A percentile compares a stretch with the other conserved stretches of the same genome.
These are phyloP conservation scores for Paramecium pentaurelia DNA, from an alignment of 73 alveolate species.

Conservation along the genomic window DNA sequence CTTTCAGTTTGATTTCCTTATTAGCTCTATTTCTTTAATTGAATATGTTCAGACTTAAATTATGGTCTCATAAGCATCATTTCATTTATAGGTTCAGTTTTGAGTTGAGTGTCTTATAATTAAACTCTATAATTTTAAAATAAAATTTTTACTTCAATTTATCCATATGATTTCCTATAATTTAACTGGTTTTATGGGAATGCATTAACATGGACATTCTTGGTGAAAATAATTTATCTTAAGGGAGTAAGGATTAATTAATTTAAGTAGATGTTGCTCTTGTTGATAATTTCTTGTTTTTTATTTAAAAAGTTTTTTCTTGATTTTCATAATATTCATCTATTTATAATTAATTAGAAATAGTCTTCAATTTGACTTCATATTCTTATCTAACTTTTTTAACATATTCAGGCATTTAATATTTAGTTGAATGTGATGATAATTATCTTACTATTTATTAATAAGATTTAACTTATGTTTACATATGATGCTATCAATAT, in stretches of 20 bases:
- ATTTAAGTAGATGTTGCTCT: constrained; percentile 16
- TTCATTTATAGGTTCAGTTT: neutral
- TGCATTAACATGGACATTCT: neutral
- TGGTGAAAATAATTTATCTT: constrained; percentile 23
- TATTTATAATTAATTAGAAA: neutral
- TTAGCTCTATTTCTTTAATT: neutral
- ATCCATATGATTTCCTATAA: neutral
- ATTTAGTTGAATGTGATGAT: neutral
- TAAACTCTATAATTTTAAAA: neutral
- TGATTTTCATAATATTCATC: neutral
- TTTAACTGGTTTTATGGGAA: neutral
- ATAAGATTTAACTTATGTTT: neutral
- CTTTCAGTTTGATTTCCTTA: neutral
- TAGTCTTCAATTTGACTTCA: neutral
- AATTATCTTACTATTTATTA: neutral
- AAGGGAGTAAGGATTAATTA: neutral
- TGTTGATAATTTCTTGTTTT: neutral
- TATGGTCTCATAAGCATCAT: constrained; percentile 2
- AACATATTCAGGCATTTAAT: constrained; percentile 42
- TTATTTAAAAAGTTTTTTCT: neutral
- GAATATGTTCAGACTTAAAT: neutral
- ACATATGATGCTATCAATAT: neutral
- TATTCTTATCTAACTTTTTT: constrained; percentile 12
- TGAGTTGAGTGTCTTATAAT: neutral
- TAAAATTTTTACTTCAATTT: neutral